Base-by-base conservation (phyloP, 1,139 yeast genomes). In the Entelexis paramagnoliae region DNA sequence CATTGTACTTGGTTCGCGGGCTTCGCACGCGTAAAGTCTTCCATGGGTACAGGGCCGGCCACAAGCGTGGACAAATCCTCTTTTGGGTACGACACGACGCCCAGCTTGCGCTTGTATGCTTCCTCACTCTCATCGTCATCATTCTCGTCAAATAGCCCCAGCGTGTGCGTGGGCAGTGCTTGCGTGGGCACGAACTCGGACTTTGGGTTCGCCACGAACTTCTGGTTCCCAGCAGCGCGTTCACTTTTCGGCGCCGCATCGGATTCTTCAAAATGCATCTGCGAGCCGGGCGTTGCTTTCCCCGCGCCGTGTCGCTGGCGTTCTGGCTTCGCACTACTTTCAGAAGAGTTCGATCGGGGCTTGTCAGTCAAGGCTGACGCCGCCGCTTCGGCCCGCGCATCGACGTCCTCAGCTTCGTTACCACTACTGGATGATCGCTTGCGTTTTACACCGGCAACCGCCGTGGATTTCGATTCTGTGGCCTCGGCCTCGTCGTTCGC, bases 1-100 rank as follows among this genome's bases (percentile, higher is more conserved):
- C 85, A 88, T 63, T 88, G 96, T 20, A 91, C 94, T 68, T 91
- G 98, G 66, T 86, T 89, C 2, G 87, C 70, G 8, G 96, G 96
- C 62, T 89, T 89, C 22, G 80, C 80, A 57, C 81, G 79, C 10
- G 96, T 83, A 62, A 85, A 88, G 66, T 91, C 98, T 51, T 76
- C 77, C 65, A 84, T 80, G 10, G 98, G 98, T 28, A 88, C 81
- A 36, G 73, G 78, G 2, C 98, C 99, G 0, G 98, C 96, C 40
- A 93, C 72, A 57, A 83, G 67, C 51, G 81, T 83, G 59, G 78
- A 74, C 44, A 93, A 70, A 63, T 89, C 95, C 44, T 74, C 74
- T 29, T 80, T 78, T 0, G 99, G 99, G 64, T 81, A 91, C 17
- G 91, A 80, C 0, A 94, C 86, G 14, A 93, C 98, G 1, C 87